Percentiles rank a stretch among this genome's conserved stretches.
Conservation (phyloP, 768 basidiomycete genomes). For the Amyloporia xantha region DNA sequence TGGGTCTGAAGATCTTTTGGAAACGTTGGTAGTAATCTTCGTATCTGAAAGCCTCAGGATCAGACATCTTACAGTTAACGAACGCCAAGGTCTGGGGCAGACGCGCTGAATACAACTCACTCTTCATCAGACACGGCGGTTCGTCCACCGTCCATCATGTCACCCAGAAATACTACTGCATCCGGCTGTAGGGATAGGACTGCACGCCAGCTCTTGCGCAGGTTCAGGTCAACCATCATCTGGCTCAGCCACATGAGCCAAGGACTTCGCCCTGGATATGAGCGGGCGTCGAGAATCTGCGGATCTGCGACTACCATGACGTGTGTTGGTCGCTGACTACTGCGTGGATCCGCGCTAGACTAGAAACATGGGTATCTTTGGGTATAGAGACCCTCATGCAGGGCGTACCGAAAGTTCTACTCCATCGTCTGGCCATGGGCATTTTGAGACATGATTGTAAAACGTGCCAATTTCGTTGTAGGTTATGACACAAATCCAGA, state of each 20-base stretch:
- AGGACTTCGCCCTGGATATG: slow-evolving; percentile 57
- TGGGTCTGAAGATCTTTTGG: slow-evolving; percentile 56
- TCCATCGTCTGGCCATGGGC: slow-evolving; percentile 22
- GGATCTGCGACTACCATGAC: slow-evolving; percentile 86
- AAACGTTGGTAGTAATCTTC: slow-evolving; percentile 63
- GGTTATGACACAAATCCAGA: slow-evolving; percentile 35
- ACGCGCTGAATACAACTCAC: slow-evolving; percentile 60
- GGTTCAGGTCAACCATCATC: slow-evolving; percentile 69
- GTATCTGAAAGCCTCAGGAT: no score
- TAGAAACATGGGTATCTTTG: slow-evolving; percentile 2
- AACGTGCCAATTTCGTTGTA: slow-evolving; percentile 71
- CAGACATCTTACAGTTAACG: no score
- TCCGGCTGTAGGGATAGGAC: slow-evolving; percentile 57
- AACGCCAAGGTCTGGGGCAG: no score
- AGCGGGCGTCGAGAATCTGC: slow-evolving; percentile 71
- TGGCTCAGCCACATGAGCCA: slow-evolving; percentile 55
- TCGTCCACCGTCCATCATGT: slow-evolving; percentile 88
- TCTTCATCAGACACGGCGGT: slow-evolving; percentile 54
- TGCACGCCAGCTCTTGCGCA: slow-evolving; percentile 80
- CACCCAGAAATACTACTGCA: slow-evolving; percentile 77
- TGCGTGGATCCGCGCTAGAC: background rate
- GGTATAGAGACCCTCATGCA: slow-evolving; percentile 2
- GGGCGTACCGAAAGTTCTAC: slow-evolving; percentile 6
- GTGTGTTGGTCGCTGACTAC: slow-evolving; percentile 32
- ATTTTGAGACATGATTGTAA: slow-evolving; percentile 44